Evolutionary conservation across 2,329 filamentous ascomycete genomes (phyloP).

Genomic region (Gnomoniopsis smithogilvyi): DNA sequence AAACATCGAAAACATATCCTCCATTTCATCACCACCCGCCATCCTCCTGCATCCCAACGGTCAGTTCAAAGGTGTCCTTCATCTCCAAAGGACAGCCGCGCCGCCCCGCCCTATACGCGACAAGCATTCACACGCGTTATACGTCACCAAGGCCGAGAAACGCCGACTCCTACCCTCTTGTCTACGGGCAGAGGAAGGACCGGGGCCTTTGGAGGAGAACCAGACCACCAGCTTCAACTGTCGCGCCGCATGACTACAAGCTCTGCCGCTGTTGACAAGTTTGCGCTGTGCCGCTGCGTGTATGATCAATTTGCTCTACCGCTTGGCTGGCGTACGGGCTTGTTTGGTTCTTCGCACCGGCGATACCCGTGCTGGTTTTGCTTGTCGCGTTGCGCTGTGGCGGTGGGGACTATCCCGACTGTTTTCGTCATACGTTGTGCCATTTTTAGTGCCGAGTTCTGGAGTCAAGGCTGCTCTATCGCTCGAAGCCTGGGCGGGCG

Average conservation of each 20-base stretch:
- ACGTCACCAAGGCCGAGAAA: constrained; percentile 6
- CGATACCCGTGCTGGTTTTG: constrained; percentile 14
- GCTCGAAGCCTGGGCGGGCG: constrained; percentile 17
- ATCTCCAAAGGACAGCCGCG: constrained; percentile 14
- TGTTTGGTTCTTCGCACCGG: constrained; percentile 1
- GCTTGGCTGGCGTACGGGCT: background rate
- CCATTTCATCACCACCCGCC: background rate
- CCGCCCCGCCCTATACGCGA: constrained; percentile 13
- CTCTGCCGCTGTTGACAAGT: constrained; percentile 8
- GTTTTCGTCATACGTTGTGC: background rate
- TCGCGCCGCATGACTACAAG: constrained; percentile 13
- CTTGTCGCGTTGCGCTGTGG: constrained; percentile 13
- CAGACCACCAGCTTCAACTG: background rate
- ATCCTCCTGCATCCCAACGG: background rate
- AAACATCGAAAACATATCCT: background rate
- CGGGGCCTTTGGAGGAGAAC: constrained; percentile 13
- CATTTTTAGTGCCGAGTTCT: background rate
- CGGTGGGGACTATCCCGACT: constrained; percentile 15
- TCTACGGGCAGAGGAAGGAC: constrained; percentile 16
- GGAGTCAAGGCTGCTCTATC: constrained; percentile 18
- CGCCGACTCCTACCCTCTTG: constrained; percentile 8
- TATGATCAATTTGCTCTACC: constrained; percentile 5
- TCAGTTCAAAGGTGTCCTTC: constrained; percentile 20
- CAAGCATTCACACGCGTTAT: constrained; percentile 14
- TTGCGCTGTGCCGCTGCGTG: background rate